A percentile compares a stretch with the other conserved stretches of the same genome.
Conservation (phyloP, 1,284 basidiomycete genomes). For the Trametes sp. region DNA sequence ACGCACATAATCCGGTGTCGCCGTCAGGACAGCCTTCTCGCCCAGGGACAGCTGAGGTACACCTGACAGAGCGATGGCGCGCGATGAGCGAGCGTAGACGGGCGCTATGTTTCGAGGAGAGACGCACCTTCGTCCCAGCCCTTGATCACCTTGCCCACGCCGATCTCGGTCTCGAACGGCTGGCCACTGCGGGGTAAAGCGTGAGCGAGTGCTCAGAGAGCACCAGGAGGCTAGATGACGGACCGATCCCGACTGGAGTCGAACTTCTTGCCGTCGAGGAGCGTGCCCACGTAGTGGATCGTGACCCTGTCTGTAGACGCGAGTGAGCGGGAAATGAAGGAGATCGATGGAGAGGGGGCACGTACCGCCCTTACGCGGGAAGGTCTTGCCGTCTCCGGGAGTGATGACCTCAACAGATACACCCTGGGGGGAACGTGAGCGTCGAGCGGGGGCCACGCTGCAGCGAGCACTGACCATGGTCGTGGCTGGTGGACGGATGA, state of each 20-base stretch:
- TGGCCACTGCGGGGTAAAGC: slow-evolving; percentile 46
- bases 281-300: slow-evolving; percentile 82
- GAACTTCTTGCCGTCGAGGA: slow-evolving; percentile 66
- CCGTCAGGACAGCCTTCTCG: slow-evolving; percentile 76
- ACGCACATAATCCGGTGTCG: slow-evolving; percentile 74
- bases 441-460: slow-evolving; percentile 6
- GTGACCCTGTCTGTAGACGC: slow-evolving; percentile 52
- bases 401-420: slow-evolving; percentile 51
- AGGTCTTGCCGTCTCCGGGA: slow-evolving; percentile 54
- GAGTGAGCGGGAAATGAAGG: slow-evolving; percentile 1
- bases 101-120: background rate
- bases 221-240: slow-evolving; percentile 27
- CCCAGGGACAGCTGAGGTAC: slow-evolving; percentile 81
- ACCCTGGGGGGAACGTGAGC: slow-evolving; percentile 43
- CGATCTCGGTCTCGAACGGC: slow-evolving; percentile 82
- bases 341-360: slow-evolving; percentile 27
- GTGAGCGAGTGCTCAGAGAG: slow-evolving; percentile 1
- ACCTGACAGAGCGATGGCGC: slow-evolving; percentile 51
- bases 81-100: slow-evolving; percentile 19
- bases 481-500: slow-evolving; percentile 38
- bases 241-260: slow-evolving; percentile 77
- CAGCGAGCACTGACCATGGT: slow-evolving; percentile 38
- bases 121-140: slow-evolving; percentile 90
- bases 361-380: slow-evolving; percentile 58
- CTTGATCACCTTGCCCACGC: slow-evolving; percentile 83